Percentiles rank a stretch among this genome's conserved stretches.
Evolutionary conservation across 768 basidiomycete genomes (phyloP).

Genomic region (Boletus subcaerulescens): DNA sequence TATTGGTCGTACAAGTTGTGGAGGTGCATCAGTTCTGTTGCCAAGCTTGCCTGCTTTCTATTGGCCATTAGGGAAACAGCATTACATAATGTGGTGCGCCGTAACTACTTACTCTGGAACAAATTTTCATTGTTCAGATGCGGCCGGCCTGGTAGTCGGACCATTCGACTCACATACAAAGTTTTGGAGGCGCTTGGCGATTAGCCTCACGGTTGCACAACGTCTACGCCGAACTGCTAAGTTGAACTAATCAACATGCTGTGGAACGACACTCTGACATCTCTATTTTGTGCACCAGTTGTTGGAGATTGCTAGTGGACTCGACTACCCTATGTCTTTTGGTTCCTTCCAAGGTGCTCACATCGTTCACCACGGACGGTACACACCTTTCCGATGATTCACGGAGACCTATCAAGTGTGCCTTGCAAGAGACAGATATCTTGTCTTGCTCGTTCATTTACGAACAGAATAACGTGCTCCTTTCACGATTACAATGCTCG

Average conservation of each 20-base stretch:
- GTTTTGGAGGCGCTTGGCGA: neutral
- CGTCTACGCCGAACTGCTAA: conserved; percentile 3
- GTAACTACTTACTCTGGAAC: no score
- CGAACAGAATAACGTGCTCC: conserved; percentile 10
- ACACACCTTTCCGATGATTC: conserved; percentile 1
- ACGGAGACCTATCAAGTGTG: conserved; percentile 7
- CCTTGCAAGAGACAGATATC: neutral
- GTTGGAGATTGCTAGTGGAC: neutral
- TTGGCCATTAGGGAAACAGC: no score
- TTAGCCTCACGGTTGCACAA: neutral
- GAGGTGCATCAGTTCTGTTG: no score
- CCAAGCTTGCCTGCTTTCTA: no score
- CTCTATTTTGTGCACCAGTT: neutral
- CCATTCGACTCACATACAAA: no score
- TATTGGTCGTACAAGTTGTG: no score
- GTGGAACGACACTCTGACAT: neutral
- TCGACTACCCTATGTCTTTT: conserved; percentile 1
- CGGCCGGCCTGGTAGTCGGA: no score
- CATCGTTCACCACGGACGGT: neutral
- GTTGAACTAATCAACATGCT: neutral
- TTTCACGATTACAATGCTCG: conserved; percentile 4
- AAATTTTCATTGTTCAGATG: no score
- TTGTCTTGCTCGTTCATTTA: neutral
- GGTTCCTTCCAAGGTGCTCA: neutral
- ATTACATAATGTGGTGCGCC: no score